Conservation (phyloP, 2,329 filamentous ascomycete species). For the Shiraia sp. region DNA sequence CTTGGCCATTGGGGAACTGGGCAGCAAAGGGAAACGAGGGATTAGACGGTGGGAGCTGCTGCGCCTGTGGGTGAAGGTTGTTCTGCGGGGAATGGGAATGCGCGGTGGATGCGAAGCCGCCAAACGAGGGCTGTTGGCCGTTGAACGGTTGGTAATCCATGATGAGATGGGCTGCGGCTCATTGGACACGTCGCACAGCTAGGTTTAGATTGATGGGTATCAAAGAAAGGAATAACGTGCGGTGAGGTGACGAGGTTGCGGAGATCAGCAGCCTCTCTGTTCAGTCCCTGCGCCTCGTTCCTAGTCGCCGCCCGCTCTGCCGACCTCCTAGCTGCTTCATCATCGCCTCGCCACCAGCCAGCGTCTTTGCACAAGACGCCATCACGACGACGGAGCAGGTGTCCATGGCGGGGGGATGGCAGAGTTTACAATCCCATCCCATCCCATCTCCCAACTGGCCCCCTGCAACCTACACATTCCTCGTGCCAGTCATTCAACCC, state of each 20-base stretch:
- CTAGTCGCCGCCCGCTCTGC: slow-evolving; percentile 5
- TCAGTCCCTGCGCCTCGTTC: slow-evolving; percentile 5
- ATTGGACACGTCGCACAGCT: slow-evolving; percentile 46
- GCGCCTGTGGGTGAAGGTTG: slow-evolving; percentile 38
- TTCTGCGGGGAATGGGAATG: slow-evolving; percentile 42
- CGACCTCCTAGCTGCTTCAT: not conserved
- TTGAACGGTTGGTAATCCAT: slow-evolving; percentile 46
- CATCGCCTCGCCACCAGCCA: not conserved
- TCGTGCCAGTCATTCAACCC: too few relatives aligned
- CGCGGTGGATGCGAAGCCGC: slow-evolving; percentile 37
- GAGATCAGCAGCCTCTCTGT: not conserved
- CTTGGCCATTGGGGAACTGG: slow-evolving; percentile 40
- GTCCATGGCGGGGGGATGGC: too few relatives aligned
- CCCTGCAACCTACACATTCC: too few relatives aligned
- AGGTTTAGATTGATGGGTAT: slow-evolving; percentile 44
- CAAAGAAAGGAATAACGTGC: slow-evolving; percentile 37
- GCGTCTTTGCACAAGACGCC: too few relatives aligned
- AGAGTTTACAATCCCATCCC: too few relatives aligned
- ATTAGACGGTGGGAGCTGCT: slow-evolving; percentile 41
- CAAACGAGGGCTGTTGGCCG: slow-evolving; percentile 41
- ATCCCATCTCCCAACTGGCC: too few relatives aligned
- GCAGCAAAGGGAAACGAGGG: slow-evolving; percentile 32
- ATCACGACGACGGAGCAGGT: too few relatives aligned
- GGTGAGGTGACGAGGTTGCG: slow-evolving; percentile 36
- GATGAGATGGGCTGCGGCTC: slow-evolving; percentile 29